These are phyloP conservation scores for Microsporum canis DNA, from an alignment of 2,329 filamentous ascomycete species.

Conservation along the genomic window DNA sequence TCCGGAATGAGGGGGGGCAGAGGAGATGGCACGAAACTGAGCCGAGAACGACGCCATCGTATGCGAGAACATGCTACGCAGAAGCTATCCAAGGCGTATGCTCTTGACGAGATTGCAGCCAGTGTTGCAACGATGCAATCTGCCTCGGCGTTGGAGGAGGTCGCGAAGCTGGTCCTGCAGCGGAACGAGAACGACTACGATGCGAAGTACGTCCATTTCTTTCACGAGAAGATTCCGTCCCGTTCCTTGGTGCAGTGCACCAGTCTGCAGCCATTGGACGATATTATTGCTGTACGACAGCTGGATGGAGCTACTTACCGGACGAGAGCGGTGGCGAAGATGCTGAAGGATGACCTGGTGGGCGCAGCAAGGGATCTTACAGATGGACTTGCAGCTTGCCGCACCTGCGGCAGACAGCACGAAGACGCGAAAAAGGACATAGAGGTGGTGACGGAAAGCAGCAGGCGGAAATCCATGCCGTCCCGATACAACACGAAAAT, in stretches of 20 bases:
- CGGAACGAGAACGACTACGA: conserved; percentile 57
- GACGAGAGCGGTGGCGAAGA: conserved; percentile 61
- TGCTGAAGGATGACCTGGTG: conserved; percentile 63
- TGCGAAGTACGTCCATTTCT: conserved; percentile 83
- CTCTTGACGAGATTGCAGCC: conserved; percentile 69
- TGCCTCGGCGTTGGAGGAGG: conserved; percentile 63
- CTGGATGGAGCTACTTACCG: conserved; percentile 56
- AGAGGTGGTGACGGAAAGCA: conserved; percentile 38
- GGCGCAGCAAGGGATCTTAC: conserved; percentile 62
- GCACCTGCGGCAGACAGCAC: conserved; percentile 45
- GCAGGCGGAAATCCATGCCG: conserved; percentile 26
- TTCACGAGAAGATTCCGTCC: conserved; percentile 78
- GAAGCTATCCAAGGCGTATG: conserved; percentile 65
- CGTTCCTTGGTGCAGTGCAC: conserved; percentile 62
- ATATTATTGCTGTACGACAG: conserved; percentile 55
- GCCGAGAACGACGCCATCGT: conserved; percentile 62
- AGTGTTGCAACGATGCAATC: conserved; percentile 77
- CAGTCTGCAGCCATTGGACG: conserved; percentile 52
- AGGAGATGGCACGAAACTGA: conserved; percentile 54
- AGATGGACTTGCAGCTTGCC: conserved; percentile 47
- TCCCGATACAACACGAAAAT: conserved; percentile 40
- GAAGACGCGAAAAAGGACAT: conserved; percentile 39
- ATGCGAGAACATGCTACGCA: conserved; percentile 72
- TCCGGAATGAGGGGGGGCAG: conserved; percentile 36
- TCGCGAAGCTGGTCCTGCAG: conserved; percentile 61